Evolutionary conservation across 1,139 yeast species (phyloP).

Genomic region (Pichia sp.): DNA sequence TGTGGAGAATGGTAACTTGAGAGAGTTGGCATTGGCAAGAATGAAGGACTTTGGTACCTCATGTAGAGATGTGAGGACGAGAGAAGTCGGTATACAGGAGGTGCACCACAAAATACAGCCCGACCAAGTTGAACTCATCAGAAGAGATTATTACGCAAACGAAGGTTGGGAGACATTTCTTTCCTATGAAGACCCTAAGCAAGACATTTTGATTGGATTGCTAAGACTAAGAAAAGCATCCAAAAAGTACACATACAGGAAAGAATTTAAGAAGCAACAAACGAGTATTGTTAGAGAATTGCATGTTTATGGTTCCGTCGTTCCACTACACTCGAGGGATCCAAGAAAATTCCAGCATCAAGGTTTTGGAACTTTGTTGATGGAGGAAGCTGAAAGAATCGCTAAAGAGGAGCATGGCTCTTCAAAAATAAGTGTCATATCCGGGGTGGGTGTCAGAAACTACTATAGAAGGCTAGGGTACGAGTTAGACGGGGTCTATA

Average conservation of each 20-base stretch:
- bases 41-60: conserved; percentile 97
- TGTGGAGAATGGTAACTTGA: conserved; percentile 93
- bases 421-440: conserved; percentile 83
- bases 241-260: conserved; percentile 83
- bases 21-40: conserved; percentile 93
- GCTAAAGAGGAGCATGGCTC: conserved; percentile 96
- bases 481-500: conserved; percentile 89
- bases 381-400: conserved; percentile 98
- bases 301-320: conserved; percentile 97
- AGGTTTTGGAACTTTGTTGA: conserved; percentile 93
- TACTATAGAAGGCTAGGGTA: conserved; percentile 92
- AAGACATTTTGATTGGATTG: conserved; percentile 90
- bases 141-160: conserved; percentile 95
- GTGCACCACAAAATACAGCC: conserved; percentile 97
- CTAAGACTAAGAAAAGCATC: conserved; percentile 85
- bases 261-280: conserved; percentile 78
- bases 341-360: conserved; percentile 98
- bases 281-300: conserved; percentile 93
- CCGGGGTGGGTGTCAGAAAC: conserved; percentile 97
- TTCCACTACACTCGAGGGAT: conserved; percentile 94
- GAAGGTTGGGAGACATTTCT: conserved; percentile 99
- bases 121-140: conserved; percentile 90
- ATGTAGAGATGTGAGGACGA: conserved; percentile 95
- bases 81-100: conserved; percentile 98
- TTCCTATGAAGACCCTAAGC: conserved; percentile 95